A percentile compares a stretch with the other conserved stretches of the same genome.
These are phyloP conservation scores for Cladosporium colombiae DNA, from an alignment of 2,329 filamentous ascomycete species.

Conservation along the genomic window DNA sequence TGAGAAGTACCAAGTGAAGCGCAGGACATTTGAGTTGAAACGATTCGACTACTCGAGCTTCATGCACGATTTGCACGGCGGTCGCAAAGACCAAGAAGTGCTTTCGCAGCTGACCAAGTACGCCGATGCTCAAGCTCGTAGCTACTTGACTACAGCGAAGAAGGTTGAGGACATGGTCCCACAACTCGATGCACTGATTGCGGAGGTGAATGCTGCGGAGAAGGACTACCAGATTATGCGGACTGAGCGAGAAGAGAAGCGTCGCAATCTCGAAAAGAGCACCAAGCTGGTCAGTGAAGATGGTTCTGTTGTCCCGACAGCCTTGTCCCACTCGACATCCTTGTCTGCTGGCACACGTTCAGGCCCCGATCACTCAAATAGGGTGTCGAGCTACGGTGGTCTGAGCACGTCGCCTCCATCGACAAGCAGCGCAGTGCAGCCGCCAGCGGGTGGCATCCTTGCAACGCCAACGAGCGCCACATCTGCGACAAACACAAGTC, in stretches of 20 bases:
- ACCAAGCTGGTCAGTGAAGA: constrained; percentile 54
- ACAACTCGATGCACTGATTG: constrained; percentile 82
- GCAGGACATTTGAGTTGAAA: constrained; percentile 93
- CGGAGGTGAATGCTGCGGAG: constrained; percentile 88
- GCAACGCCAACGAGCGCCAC: constrained; percentile 25
- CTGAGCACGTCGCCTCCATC: constrained; percentile 31
- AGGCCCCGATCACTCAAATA: constrained; percentile 27
- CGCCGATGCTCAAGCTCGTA: constrained; percentile 83
- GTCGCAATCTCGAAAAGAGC: constrained; percentile 84
- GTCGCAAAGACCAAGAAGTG: constrained; percentile 97
- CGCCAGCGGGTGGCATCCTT: constrained; percentile 28
- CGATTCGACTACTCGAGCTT: constrained; percentile 98
- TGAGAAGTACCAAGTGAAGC: constrained; percentile 91
- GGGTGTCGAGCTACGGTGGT: constrained; percentile 29
- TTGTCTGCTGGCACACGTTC: constrained; percentile 29
- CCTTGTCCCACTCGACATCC: constrained; percentile 33
- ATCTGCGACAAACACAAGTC: constrained; percentile 27
- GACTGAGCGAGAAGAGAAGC: constrained; percentile 93
- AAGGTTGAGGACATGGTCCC: constrained; percentile 85
- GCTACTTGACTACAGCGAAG: constrained; percentile 78
- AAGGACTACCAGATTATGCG: constrained; percentile 96
- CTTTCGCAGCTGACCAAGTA: constrained; percentile 92
- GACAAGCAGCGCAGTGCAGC: constrained; percentile 27
- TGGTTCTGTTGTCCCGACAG: constrained; percentile 31
- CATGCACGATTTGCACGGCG: constrained; percentile 98